phyloP scores from a whole-genome alignment of 2,329 filamentous ascomycete genomes.

The Coniochaeta sp. region DNA sequence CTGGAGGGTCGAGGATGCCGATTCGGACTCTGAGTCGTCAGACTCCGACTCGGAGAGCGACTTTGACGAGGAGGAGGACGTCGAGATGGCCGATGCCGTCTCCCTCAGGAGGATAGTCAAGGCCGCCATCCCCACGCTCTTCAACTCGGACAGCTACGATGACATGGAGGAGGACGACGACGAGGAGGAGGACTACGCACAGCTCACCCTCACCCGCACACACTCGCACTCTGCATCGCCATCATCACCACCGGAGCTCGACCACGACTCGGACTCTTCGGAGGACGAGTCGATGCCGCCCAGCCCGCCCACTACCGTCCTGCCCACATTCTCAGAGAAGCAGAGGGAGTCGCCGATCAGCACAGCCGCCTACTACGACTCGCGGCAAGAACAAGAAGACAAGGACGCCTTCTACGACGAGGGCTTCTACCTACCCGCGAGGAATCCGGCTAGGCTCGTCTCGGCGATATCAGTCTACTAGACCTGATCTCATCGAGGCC shows the following conservation, averaged over 20 bases:
- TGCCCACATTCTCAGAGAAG: slow-evolving; percentile 54
- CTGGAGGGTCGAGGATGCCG: slow-evolving; percentile 58
- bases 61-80: slow-evolving; percentile 49
- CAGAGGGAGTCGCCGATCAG: slow-evolving; percentile 33
- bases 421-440: slow-evolving; percentile 46
- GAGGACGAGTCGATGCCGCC: slow-evolving; percentile 71
- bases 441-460: slow-evolving; percentile 43
- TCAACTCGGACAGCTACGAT: slow-evolving; percentile 22
- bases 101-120: slow-evolving; percentile 39
- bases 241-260: slow-evolving; percentile 64
- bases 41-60: slow-evolving; percentile 35
- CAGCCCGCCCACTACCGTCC: slow-evolving; percentile 52
- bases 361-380: slow-evolving; percentile 22
- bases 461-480: slow-evolving; percentile 52
- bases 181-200: slow-evolving; percentile 58
- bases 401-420: slow-evolving; percentile 41
- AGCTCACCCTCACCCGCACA: slow-evolving; percentile 62
- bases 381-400: slow-evolving; percentile 30
- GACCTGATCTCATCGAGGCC: not conserved
- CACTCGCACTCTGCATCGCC: slow-evolving; percentile 59
- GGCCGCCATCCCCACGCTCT: slow-evolving; percentile 4
- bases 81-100: slow-evolving; percentile 45
- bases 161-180: slow-evolving; percentile 46
- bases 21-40: slow-evolving; percentile 46
- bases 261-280: slow-evolving; percentile 61